Evolutionary conservation across 805 yeast species (phyloP), one percentile per base, ranked within the genome.

Genomic region (Suhomyces pyralidae): DNA sequence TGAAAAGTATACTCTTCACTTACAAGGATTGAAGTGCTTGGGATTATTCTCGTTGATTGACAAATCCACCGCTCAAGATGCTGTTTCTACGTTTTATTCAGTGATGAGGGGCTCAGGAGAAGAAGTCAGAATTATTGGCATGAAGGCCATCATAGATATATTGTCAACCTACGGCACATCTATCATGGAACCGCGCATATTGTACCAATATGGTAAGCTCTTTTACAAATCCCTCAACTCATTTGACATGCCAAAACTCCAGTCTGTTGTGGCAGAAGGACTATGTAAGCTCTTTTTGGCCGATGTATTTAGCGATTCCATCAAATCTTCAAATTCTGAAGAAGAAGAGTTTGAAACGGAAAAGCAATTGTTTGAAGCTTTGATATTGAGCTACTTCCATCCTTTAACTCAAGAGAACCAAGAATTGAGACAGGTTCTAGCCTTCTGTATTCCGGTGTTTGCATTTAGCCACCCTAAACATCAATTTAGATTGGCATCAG

Each of bases 361-460:
- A 43, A 65, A 62, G 42, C 69, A 70, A 51, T 69, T 90, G 38
- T 80, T 88, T 59, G 92, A 87, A 62, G 81, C 88, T 0, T 74
- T 92, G 51, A 69, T 91, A 3, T 67, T 88, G 50, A 79, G 88
- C 0, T 93, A 90, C 62, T 92, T 89, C 70, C 84, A 86, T 50
- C 91, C 94, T 0, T 67, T 73, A 3, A 85, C 85, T 50, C 68
- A 81, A 5, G 69, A 74, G 5, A 90, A 90, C 59, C 85, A 81
- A 52, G 81, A 84, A 14, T 73, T 92, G 55, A 76, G 84, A 46
- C 97, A 92, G 66, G 88, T 88, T 0, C 79, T 92, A 54, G 82
- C 94, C 8, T 92, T 89, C 62, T 91, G 96, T 65, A 76, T 92
- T 15, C 97, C 97, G 0, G 96, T 88, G 0, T 90, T 88, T 65